Base-by-base conservation (phyloP, 2,329 filamentous ascomycete species). In the Talaromyces islandicus region DNA sequence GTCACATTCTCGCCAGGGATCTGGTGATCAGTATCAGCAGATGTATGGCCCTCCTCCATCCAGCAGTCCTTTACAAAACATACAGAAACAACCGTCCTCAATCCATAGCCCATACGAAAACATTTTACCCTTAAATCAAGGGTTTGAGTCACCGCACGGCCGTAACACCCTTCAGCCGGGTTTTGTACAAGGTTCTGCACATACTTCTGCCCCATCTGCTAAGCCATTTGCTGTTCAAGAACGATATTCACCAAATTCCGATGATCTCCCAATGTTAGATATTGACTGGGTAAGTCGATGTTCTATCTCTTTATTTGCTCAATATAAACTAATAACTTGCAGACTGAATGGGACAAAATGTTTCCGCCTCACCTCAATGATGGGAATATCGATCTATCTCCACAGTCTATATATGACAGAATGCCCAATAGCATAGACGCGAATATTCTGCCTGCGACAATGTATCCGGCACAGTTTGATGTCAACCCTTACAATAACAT, bases 241-340 rank as follows among this genome's bases (percentile, higher is more conserved):
- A 32, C 56, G 58, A 25, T 58, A 64, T 35, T 53, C 60, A 41
- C 46, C 56, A 7, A 58, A 65, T 64, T 53, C 67, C 63, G 64
- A 69, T 58, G 61, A 69, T 64, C 58, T 73, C 27, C 64, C 74
- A 60, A 75, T 78, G 71, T 68, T 85, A 46, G 83, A 84, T 59
- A 84, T 89, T 64, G 85, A 89, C 65, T 89, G 86, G 86, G 86
- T 88, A 73, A 75, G 84, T 78, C 24, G 5, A 35, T n/a, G n/a
- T 50, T 35, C 51, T 51, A 0, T 21, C 12, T 61, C 53, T 59
- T 48, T 19, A 56, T 51, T 17, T 41, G 57, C 38, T n/a, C 19
- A 57, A 55, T 19, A 19, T 19, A 11, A n/a, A 10, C 55, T 60
- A 53, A 56, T 12, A 1, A 32, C 56, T 38, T 53, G 11, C 57